Base-by-base conservation (phyloP, 768 basidiomycete species). In the Rhodosporidiobolus odoratus region DNA sequence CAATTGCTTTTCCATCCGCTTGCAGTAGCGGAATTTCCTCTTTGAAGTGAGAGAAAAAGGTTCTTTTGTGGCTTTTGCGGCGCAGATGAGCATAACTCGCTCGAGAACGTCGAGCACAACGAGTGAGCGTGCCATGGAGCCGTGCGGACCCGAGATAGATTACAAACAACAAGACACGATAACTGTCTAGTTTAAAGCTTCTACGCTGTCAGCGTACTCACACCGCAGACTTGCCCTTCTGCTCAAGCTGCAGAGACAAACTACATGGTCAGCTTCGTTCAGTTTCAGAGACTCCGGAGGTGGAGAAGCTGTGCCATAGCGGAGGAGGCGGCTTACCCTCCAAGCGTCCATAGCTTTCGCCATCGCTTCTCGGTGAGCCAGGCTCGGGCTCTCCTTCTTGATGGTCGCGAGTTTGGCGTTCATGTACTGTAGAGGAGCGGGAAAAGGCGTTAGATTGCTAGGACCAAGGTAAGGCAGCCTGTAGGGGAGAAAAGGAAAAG, bases 281-380 rank as follows among this genome's bases (percentile, higher is more conserved):
- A 9, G 52, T 30, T 30, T n/a, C 23, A 8, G 27, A 30, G 12
- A 30, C 8, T 30, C n/a, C 27, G 27, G n/a, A 30, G 9, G 21
- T 27, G 52, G 19, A 9, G 21, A 27, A 4, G 25, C 30, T 32
- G 17, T 21, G 25, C 19, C 21, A 21, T 21, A 23, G 37, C 12
- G 48, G 17, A 37, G 13, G 37, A 2, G 9, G 56, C 8, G 21
- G 23, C 69, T 43, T 37, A 66, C 69, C 56, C 66, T 71, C 69
- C 69, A 71, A 4, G 47, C 25, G 7, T 62, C 65, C 48, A 71
- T 62, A 8, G 60, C 69, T 45, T 63, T 62, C 56, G 66, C 17
- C 38, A 66, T 62, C 53, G 65, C 69, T 30, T 66, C 69, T 19
- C 47, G 23, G 65, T 71, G 69, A 25, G 54, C 54, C 12, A 71